phyloP scores from a whole-genome alignment of 2,329 filamentous ascomycete species.

The Sphaerulina populicola region DNA sequence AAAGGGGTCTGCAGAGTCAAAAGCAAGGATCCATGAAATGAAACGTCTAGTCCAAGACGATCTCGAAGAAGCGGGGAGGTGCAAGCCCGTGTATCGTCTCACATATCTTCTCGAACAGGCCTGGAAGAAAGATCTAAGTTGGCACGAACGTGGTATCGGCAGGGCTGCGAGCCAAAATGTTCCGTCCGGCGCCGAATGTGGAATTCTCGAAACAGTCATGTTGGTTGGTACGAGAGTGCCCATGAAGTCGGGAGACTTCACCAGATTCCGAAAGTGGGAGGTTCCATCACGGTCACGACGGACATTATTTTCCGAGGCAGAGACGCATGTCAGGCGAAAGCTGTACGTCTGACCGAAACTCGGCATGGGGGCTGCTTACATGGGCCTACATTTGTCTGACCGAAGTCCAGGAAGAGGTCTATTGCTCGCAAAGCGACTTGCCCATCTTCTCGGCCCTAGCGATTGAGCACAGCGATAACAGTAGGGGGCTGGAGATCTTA shows the following conservation, averaged over 20 bases:
- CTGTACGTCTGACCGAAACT: too few relatives aligned
- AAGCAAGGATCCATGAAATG: background rate
- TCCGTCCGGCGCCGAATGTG: background rate
- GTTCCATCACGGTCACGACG: background rate
- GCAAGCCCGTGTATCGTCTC: constrained; percentile 14
- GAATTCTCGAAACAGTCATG: constrained; percentile 19
- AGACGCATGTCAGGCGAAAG: background rate
- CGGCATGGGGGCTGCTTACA: too few relatives aligned
- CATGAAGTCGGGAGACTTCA: constrained; percentile 17
- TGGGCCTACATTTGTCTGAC: too few relatives aligned
- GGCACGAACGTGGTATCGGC: constrained; percentile 18
- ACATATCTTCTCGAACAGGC: constrained; percentile 20
- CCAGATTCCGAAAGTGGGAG: constrained; percentile 1
- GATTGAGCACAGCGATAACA: background rate
- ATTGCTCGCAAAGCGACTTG: too few relatives aligned
- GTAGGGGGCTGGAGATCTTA: background rate
- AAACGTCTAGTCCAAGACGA: background rate
- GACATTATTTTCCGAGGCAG: background rate
- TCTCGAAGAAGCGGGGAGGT: constrained; percentile 4
- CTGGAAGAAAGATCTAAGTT: constrained; percentile 19
- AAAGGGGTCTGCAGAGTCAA: background rate
- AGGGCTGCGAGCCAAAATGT: background rate
- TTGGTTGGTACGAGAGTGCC: constrained; percentile 22
- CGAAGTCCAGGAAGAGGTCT: too few relatives aligned
- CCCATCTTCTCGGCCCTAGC: too few relatives aligned